Base-by-base conservation (phyloP, 768 basidiomycete species). In the Dioszegia crocea region DNA sequence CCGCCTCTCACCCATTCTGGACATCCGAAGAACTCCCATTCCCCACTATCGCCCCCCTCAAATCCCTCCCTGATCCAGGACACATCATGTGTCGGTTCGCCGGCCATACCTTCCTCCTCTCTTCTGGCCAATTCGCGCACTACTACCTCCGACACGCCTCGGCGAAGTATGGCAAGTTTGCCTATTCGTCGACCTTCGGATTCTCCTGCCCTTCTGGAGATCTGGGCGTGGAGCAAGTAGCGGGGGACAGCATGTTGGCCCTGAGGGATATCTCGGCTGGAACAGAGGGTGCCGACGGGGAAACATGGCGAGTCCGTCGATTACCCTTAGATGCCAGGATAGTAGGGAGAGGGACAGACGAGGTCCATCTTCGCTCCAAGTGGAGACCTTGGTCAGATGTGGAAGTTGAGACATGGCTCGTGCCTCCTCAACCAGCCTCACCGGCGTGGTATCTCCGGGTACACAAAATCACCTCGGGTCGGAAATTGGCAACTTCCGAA, bases 301-400 rank as follows among this genome's bases (percentile, higher is more conserved):
- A 88, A 75, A 82, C 82, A 11, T 89, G 87, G 87, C 83, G 85
- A 66, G 82, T 84, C 63, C 80, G 88, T 26, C 77, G 87, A 48
- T 82, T 81, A 47, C 86, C 86, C 1, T 80, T 81, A 62, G 84
- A 85, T 60, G 85, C 86, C 19, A 36, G 62, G 50, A 66, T 76
- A 17, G 72, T 69, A 9, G 65, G 64, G 82, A 84, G 77, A 73
- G 76, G 33, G 77, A 69, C 66, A 17, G 71, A 61, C 31, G 56
- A 62, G 58, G 80, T 57, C 46, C 84, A 84, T 82, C 77, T 89
- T 41, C 78, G 83, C 52, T 84, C 84, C 43, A 83, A 83, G 80
- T 89, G 88, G 88, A 82, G 83, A 65, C 87, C 87, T 14, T 88
- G 86, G 86, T 78, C 79, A 40, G 86, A 83, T 71, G 86, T 87